Evolutionary conservation across 306 rosid genomes (phyloP).

Genomic region (Gastrolobium bilobum): DNA sequence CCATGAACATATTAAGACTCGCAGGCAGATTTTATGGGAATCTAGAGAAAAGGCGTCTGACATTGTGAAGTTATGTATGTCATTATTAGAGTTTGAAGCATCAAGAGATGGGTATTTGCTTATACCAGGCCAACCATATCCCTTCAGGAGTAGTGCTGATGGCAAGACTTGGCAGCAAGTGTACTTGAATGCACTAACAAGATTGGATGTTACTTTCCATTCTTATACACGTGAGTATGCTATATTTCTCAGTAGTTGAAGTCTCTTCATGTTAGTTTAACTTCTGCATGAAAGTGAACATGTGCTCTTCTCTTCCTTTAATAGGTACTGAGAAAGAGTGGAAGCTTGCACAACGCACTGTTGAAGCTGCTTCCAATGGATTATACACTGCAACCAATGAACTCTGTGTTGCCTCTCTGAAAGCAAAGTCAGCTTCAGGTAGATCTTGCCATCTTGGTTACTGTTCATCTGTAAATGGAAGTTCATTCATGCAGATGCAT

Average conservation of each 20-base stretch:
- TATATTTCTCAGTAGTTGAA: conserved; percentile 32
- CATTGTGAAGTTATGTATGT: conserved; percentile 74
- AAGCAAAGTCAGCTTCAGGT: conserved; percentile 96
- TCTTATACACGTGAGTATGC: conserved; percentile 79
- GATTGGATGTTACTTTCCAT: conserved; percentile 83
- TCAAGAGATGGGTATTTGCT: conserved; percentile 84
- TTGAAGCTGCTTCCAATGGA: conserved; percentile 89
- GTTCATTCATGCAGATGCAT: conserved; percentile 36
- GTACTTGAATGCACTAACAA: conserved; percentile 77
- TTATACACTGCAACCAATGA: conserved; percentile 79
- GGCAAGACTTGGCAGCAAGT: conserved; percentile 90
- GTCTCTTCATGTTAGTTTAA: conserved; percentile 41
- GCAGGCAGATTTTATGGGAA: conserved; percentile 80
- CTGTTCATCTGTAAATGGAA: conserved; percentile 28
- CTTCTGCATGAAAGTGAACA: conserved; percentile 33
- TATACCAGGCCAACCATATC: conserved; percentile 71
- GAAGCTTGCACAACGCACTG: conserved; percentile 87
- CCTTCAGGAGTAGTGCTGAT: conserved; percentile 67
- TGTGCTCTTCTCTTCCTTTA: conserved; percentile 51
- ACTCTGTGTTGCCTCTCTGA: conserved; percentile 78
- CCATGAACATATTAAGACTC: conserved; percentile 83
- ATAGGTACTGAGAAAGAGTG: conserved; percentile 95
- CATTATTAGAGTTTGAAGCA: conserved; percentile 89
- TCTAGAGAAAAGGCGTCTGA: conserved; percentile 87
- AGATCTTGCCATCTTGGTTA: conserved; percentile 42